Evolutionary conservation across 1,284 basidiomycete genomes (phyloP).

Genomic region (Flammula alnicola): DNA sequence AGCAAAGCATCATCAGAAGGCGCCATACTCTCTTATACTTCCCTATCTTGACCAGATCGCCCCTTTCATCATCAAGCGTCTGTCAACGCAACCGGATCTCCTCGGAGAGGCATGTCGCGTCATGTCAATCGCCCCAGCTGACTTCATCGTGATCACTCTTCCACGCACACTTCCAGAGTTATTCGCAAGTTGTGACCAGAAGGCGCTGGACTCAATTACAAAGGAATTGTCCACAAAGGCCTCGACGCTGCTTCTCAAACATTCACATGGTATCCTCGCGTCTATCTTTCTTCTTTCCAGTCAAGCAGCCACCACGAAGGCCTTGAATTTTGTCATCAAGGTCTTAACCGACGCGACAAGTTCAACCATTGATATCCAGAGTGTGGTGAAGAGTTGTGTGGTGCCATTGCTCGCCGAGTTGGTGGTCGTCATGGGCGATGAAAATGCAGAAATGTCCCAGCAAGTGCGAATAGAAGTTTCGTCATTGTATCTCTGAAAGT

Average conservation of each 20-base stretch:
- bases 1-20: slow-evolving; percentile 63
- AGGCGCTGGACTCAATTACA: slow-evolving; percentile 48
- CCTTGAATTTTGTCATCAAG: slow-evolving; percentile 66
- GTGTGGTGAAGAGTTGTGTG: slow-evolving; percentile 66
- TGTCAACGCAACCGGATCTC: slow-evolving; percentile 61
- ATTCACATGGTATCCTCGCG: slow-evolving; percentile 71
- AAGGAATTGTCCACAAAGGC: slow-evolving; percentile 49
- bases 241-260: slow-evolving; percentile 63
- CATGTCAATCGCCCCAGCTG: slow-evolving; percentile 54
- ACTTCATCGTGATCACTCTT: slow-evolving; percentile 75
- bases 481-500: background rate
- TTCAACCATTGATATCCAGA: slow-evolving; percentile 49
- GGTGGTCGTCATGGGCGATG: slow-evolving; percentile 78
- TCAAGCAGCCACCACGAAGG: slow-evolving; percentile 55
- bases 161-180: slow-evolving; percentile 72
- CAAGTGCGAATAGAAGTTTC: slow-evolving; percentile 41
- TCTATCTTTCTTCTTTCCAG: slow-evolving; percentile 69
- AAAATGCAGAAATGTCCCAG: slow-evolving; percentile 48
- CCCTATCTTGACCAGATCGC: slow-evolving; percentile 76
- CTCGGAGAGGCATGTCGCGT: slow-evolving; percentile 69
- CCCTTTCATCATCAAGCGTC: slow-evolving; percentile 64
- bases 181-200: slow-evolving; percentile 66
- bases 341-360: slow-evolving; percentile 48
- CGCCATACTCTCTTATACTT: slow-evolving; percentile 70
- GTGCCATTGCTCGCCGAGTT: slow-evolving; percentile 75